Base-by-base conservation (phyloP, 257 asterid genomes). In the Rehmannia glutinosa region DNA sequence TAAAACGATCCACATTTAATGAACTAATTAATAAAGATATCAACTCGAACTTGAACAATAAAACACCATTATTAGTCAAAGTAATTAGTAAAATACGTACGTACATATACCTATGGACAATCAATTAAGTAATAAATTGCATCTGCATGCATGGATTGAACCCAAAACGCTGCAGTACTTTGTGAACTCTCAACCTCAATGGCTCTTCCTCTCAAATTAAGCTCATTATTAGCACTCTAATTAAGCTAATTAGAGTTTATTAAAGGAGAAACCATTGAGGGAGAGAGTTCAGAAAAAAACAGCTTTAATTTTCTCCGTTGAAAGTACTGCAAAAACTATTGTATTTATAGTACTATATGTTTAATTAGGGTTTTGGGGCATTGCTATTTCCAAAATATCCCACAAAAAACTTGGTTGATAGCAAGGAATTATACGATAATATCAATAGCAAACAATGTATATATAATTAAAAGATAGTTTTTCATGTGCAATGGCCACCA, bases 231-330 rank as follows among this genome's bases (percentile, higher is more conserved):
- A 51, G 35, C 4, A 10, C 4, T 6, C 12, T 57, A 39, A 24
- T 36, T 11, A 38, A 52, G 11, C 1, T 27, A 41, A 24, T 59
- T 3, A 58, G 23, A 36, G 25, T 13, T 5, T 2, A 46, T 6
- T 19, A 20, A 5, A 23, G 6, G 11, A 53, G 47, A 72, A 77
- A 52, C 83, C 83, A 72, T 74, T 78, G 77, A 78, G 80, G 80
- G 75, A 74, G 80, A 75, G 78, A 71, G 80, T 27, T 71, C 38
- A 75, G 84, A 75, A 64, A 75, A 23, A 24, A 74, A n/a, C 64
- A 54, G 33, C 45, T n/a, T n/a, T n/a, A n/a, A n/a, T n/a, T 63
- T 41, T 53, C 69, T 50, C n/a, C 6, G 15, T 13, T 16, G 2
- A 10, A 3, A 58, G 45, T n/a, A n/a, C n/a, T n/a, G n/a, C n/a